Evolutionary conservation across 2,329 filamentous ascomycete genomes (phyloP).

Genomic region (Colletotrichum tabaci): DNA sequence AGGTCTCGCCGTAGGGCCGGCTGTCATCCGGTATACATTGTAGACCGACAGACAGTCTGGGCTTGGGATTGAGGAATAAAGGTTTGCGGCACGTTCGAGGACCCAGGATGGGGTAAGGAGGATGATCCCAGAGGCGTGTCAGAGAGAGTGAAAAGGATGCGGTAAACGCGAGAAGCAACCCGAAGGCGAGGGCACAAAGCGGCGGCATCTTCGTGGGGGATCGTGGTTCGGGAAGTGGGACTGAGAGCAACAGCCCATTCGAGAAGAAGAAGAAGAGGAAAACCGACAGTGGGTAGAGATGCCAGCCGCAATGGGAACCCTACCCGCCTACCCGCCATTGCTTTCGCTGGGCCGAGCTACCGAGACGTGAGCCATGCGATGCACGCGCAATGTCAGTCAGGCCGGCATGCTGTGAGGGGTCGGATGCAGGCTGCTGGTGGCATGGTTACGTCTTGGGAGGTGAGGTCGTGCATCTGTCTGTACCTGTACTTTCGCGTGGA

Average conservation of each 20-base stretch:
- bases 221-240: conserved; percentile 12
- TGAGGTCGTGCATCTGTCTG: too few species aligned
- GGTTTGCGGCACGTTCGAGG: conserved; percentile 28
- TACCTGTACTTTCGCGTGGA: not conserved
- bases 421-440: conserved; percentile 6
- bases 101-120: not conserved
- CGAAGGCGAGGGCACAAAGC: conserved; percentile 5
- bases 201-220: conserved; percentile 15
- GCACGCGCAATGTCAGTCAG: conserved; percentile 23
- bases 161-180: conserved; percentile 1
- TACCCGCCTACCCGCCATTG: not conserved
- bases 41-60: conserved; percentile 29
- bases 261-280: too few species aligned
- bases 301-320: conserved; percentile 2
- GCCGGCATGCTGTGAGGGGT: conserved; percentile 1
- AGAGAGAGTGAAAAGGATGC: conserved; percentile 13
- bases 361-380: conserved; percentile 33
- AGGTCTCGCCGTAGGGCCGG: conserved; percentile 15
- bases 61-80: not conserved
- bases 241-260: conserved; percentile 10
- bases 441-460: not conserved
- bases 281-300: not conserved
- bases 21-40: conserved; percentile 27
- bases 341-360: conserved; percentile 15
- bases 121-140: conserved; percentile 27